Conservation (phyloP, 768 basidiomycete genomes). For the Naganishia kalamii region DNA sequence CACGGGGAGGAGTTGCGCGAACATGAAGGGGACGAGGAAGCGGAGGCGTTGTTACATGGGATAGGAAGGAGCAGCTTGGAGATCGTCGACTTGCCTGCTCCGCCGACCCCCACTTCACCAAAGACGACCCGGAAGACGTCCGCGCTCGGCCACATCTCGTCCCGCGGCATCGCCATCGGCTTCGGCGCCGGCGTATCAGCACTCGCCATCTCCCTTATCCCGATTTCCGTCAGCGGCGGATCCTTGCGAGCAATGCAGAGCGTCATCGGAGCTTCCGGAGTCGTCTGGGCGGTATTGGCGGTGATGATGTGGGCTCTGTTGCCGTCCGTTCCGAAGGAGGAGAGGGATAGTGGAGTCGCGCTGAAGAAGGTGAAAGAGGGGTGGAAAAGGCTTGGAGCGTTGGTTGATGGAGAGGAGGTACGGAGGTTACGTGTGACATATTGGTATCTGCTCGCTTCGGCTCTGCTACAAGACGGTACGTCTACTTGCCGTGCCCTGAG, state of each 20-base stretch:
- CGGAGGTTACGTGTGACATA: slow-evolving; percentile 74
- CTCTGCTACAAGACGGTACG: slow-evolving; percentile 82
- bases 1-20: not conserved
- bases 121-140: slow-evolving; percentile 55
- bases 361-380: slow-evolving; percentile 59
- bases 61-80: not conserved
- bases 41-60: not conserved
- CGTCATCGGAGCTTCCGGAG: slow-evolving; percentile 74
- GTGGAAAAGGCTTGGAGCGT: slow-evolving; percentile 68
- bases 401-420: slow-evolving; percentile 69
- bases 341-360: slow-evolving; percentile 44
- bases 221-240: slow-evolving; percentile 65
- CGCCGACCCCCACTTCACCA: slow-evolving; percentile 50
- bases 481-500: not conserved
- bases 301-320: slow-evolving; percentile 72
- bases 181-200: slow-evolving; percentile 69
- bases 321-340: slow-evolving; percentile 32
- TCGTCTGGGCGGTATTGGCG: slow-evolving; percentile 81
- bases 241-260: slow-evolving; percentile 72
- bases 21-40: not conserved
- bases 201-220: slow-evolving; percentile 65
- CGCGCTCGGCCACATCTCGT: slow-evolving; percentile 76
- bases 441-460: slow-evolving; percentile 86
- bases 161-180: slow-evolving; percentile 76
- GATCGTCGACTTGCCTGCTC: not conserved